Evolutionary conservation across 106 monocot genomes (phyloP), one percentile per base, ranked within the genome.

Genomic region (Apostasia shenzhenica): DNA sequence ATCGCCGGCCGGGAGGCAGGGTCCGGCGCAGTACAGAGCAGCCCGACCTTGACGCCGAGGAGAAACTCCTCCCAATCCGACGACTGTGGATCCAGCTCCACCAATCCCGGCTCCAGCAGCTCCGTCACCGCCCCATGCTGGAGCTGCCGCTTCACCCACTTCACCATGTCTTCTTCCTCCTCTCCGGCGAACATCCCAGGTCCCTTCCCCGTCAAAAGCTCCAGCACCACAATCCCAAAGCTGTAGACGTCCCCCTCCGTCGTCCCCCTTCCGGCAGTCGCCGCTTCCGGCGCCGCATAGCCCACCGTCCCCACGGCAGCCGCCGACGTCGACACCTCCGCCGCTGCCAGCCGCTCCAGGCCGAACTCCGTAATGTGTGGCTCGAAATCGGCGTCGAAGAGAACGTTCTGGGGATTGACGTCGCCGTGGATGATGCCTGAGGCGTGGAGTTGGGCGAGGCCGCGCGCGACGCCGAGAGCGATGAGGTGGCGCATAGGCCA

Each of bases 401-500:
- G 84, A 11, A 95, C 73, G 80, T 80, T 95, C 76, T 91, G 88
- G n/a, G 95, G 91, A 78, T 88, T 91, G 59, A 95, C 81, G 79
- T 95, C 95, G 55, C 91, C 91, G 63, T 95, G 95, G 38, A 95
- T 67, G 47, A 91, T 78, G n/a, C 63, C 76, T 44, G 79, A 71
- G 54, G 78, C 50, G 75, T 97, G 95, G 43, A 97, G 83, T 66
- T 84, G 87, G 2, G 82, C 84, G 0, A 97, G 78, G 5, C 95
- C 95, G 6, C 92, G 83, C 1, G 95, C 92, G 5, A 89, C 82
- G 44, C 95, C 95, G 9, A 92, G 86, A 2, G 89, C 95, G 63
- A 97, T 97, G 39, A 92, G 86, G 74, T 97, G 95, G 1, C 92
- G 86, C 97, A 92, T 99, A 0, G 90, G 89, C 92, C 97, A 99